Evolutionary conservation across 768 basidiomycete species (phyloP).

Genomic region (Mycena amicta): DNA sequence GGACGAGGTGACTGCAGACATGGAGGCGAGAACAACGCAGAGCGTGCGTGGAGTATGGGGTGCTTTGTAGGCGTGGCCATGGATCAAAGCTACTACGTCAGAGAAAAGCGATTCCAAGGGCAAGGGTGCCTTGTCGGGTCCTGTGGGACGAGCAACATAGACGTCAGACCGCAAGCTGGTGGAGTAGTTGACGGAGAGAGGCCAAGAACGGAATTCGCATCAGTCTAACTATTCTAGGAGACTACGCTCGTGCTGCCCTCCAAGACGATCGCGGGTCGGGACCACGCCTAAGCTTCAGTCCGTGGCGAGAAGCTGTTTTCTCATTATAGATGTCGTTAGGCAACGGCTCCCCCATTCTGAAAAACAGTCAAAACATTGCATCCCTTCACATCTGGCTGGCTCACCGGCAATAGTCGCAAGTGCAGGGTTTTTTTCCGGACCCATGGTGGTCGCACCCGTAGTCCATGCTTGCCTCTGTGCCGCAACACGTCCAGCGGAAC

Average conservation of each 20-base stretch:
- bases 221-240: too few species aligned
- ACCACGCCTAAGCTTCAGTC: slow-evolving; percentile 34
- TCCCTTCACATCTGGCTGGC: slow-evolving; percentile 2
- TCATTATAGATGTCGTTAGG: slow-evolving; percentile 34
- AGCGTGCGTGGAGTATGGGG: neutral
- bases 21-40: neutral
- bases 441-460: slow-evolving; percentile 45
- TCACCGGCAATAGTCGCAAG: slow-evolving; percentile 42
- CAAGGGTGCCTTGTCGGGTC: neutral
- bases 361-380: neutral
- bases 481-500: slow-evolving; percentile 44
- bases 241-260: too few species aligned
- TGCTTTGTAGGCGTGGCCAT: neutral
- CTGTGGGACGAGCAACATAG: neutral
- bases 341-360: slow-evolving; percentile 37
- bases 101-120: neutral
- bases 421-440: slow-evolving; percentile 36
- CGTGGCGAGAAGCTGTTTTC: slow-evolving; percentile 29
- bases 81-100: neutral
- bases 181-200: neutral
- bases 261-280: slow-evolving; percentile 37
- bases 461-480: slow-evolving; percentile 34
- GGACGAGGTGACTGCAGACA: slow-evolving; percentile 18
- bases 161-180: neutral
- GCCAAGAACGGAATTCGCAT: neutral